Evolutionary conservation across 1,284 basidiomycete species (phyloP).

Genomic region (Fomitopsis schrenkii): DNA sequence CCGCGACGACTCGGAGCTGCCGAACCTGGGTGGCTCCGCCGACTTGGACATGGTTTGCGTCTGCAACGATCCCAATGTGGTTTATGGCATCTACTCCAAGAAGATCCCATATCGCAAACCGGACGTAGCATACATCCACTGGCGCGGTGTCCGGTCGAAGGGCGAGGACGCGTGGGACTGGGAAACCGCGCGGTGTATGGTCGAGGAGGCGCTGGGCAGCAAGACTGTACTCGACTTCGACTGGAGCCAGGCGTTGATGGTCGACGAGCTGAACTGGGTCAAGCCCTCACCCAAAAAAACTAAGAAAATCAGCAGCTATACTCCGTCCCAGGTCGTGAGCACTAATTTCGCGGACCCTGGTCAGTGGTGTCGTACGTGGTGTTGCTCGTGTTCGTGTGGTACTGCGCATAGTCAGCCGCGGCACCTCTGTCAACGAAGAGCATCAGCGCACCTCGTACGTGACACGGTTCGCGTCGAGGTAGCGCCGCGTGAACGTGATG

Average conservation of each 20-base stretch:
- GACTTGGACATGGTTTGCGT: not conserved
- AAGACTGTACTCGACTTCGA: not conserved
- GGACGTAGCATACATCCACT: not conserved
- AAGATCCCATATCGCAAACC: not conserved
- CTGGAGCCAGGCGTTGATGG: not conserved
- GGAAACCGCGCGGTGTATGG: not conserved
- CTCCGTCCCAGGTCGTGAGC: no score
- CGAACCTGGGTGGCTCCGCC: no score
- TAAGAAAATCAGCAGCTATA: no score
- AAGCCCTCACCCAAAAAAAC: no score
- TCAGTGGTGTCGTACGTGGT: no score
- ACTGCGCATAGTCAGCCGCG: constrained; percentile 34
- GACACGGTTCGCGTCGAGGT: constrained; percentile 71
- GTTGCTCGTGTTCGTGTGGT: constrained; percentile 37
- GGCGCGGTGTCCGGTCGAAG: not conserved
- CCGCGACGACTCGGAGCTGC: not conserved
- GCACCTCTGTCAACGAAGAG: not conserved
- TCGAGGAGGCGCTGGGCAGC: not conserved
- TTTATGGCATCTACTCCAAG: not conserved
- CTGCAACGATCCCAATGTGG: not conserved
- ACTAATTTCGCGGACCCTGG: no score
- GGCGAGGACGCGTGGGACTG: not conserved
- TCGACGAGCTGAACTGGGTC: not conserved
- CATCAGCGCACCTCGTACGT: constrained; percentile 53
- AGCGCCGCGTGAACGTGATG: constrained; percentile 63